These are phyloP conservation scores for Metarhizium anisopliae DNA, from an alignment of 2,329 filamentous ascomycete genomes.

Conservation along the genomic window DNA sequence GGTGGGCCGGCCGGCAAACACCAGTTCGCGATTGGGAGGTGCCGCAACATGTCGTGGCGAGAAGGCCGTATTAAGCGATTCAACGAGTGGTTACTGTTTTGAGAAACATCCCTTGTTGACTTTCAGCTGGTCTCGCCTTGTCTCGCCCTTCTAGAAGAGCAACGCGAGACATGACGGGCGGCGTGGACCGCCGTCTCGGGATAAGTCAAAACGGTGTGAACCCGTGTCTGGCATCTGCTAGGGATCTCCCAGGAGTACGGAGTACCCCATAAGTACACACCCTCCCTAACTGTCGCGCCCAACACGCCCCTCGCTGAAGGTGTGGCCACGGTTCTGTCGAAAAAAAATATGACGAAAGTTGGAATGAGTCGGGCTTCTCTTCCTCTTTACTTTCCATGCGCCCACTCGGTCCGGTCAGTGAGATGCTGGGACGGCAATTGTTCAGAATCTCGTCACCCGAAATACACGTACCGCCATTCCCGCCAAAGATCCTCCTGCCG, in stretches of 20 bases:
- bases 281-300: neutral
- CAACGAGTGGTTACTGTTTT: neutral
- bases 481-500: neutral
- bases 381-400: neutral
- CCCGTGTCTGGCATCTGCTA: neutral
- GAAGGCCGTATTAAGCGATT: neutral
- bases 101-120: neutral
- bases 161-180: slow-evolving; percentile 7
- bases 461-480: neutral
- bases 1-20: neutral
- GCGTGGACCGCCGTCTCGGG: slow-evolving; percentile 1
- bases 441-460: neutral
- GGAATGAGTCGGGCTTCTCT: neutral
- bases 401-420: neutral
- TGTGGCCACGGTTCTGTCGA: slow-evolving; percentile 3
- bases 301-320: neutral
- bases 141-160: slow-evolving; percentile 8
- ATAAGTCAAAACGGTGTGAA: slow-evolving; percentile 1
- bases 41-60: neutral
- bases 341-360: slow-evolving; percentile 2
- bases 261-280: neutral
- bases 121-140: slow-evolving; percentile 2
- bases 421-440: neutral
- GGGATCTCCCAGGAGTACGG: neutral
- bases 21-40: neutral